Base-by-base conservation (phyloP, 2,329 filamentous ascomycete species). In the Diaporthe sp. region DNA sequence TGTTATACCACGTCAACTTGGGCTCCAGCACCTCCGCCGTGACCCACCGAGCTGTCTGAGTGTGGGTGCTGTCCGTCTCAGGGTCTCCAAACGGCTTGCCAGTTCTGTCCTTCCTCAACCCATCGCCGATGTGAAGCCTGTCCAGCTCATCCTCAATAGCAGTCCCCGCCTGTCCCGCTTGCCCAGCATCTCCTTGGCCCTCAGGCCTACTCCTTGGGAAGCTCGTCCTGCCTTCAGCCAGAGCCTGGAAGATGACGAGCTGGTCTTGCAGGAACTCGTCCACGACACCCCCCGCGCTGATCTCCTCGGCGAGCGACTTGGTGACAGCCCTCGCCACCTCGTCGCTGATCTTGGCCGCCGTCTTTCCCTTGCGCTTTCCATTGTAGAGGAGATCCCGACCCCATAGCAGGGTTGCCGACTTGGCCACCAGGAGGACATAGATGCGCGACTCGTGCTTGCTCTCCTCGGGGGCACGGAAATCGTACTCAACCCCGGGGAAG, bases 191-290 rank as follows among this genome's bases (percentile, higher is more conserved):
- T 1, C 57, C 61, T 4, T 79, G 78, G 10, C 74, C 78, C 9
- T 79, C 75, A 10, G 20, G 1, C 3, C 28, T 39, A 7, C 34
- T 25, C 57, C 75, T 74, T 6, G 84, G 85, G 75, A 90, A 88
- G 4, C 84, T 87, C 15, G 90, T 90, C 70, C 80, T 83, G 0
- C 89, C 90, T 17, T 87, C 84, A 1, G 89, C 88, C 13, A 93
- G 82, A 5, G 89, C 88, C 81, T 93, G 91, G 79, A 92, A 91
- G 25, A 90, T 84, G 4, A 92, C 83, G 34, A 93, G 79, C 81
- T 93, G 91, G 81, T 92, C 91, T 81, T 92, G 90, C 20, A 92
- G 84, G 79, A 88, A 86, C 78, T 89, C 85, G 77, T 93, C 91
- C 9, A 90, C 87, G 2, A 87, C 84, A 0, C 89, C 87, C 2